A percentile compares a stretch with the other conserved stretches of the same genome.
phyloP scores from a whole-genome alignment of 208 protist genomes.

The Trypanosoma lewisi region DNA sequence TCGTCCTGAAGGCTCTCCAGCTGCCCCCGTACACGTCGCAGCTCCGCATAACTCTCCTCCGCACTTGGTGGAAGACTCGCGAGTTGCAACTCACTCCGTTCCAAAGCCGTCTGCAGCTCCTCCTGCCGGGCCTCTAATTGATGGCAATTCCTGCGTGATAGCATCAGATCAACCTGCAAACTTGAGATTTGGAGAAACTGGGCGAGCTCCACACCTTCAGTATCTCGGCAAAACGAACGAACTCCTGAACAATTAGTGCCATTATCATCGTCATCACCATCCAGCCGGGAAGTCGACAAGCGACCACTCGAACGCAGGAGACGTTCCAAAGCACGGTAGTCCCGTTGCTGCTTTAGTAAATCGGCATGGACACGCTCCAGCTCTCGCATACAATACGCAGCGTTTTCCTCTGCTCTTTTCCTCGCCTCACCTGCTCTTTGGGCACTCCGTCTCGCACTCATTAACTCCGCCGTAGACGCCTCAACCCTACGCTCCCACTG shows the following conservation, averaged over 20 bases:
- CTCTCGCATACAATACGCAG: conserved; percentile 25
- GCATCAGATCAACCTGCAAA: conserved; percentile 52
- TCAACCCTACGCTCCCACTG: conserved; percentile 26
- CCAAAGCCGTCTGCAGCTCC: conserved; percentile 26
- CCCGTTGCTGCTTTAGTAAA: conserved; percentile 20
- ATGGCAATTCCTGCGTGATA: conserved; percentile 37
- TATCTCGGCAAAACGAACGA: not conserved
- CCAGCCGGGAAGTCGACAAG: not conserved
- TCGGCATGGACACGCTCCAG: conserved; percentile 17
- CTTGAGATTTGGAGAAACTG: conserved; percentile 56
- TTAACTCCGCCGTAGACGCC: conserved; percentile 33
- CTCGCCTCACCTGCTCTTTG: conserved; percentile 37
- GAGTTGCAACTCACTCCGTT: conserved; percentile 25
- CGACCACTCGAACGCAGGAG: conserved; percentile 21
- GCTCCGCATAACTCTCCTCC: conserved; percentile 13
- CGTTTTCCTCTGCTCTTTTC: conserved; percentile 33
- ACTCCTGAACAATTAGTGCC: not conserved
- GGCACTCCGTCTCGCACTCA: conserved; percentile 36
- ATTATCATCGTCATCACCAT: not conserved
- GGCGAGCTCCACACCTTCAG: conserved; percentile 38
- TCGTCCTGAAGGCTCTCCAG: conserved; percentile 26
- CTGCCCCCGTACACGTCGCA: conserved; percentile 18
- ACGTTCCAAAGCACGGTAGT: conserved; percentile 28
- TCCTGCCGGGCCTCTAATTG: conserved; percentile 40
- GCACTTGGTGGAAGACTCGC: conserved; percentile 13